Conservation (phyloP, 2,329 filamentous ascomycete species). For the Calonectria montana region DNA sequence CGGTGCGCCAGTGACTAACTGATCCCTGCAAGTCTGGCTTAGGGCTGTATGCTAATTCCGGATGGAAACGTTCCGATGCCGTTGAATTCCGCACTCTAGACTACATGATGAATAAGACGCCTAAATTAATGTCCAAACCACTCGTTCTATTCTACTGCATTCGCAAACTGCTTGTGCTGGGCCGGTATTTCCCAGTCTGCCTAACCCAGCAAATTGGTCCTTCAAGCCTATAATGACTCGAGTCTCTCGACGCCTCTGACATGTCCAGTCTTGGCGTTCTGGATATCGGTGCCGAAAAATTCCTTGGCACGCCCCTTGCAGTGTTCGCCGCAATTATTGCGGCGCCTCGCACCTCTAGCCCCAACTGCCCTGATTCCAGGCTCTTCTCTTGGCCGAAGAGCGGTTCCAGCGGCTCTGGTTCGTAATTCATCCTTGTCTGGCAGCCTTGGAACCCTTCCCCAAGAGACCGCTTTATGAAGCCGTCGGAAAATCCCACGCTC, state of each 20-base stretch:
- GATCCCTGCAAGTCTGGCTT: neutral
- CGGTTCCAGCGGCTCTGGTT: slow-evolving; percentile 31
- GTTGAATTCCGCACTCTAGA: neutral
- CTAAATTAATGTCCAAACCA: neutral
- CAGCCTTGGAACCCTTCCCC: slow-evolving; percentile 1
- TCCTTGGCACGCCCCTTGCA: neutral
- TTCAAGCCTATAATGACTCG: no score
- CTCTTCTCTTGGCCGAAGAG: slow-evolving; percentile 18
- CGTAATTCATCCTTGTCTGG: neutral
- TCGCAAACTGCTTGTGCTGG: neutral
- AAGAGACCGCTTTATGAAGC: slow-evolving; percentile 25
- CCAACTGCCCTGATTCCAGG: neutral
- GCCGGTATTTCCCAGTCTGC: neutral
- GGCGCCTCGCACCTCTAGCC: neutral
- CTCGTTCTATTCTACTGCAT: neutral
- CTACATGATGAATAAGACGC: no score
- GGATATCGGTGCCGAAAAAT: neutral
- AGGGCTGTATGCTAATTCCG: neutral
- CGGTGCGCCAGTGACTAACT: neutral
- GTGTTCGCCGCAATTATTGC: neutral
- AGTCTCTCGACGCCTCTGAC: neutral
- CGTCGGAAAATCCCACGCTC: slow-evolving; percentile 28
- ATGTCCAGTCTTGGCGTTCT: neutral
- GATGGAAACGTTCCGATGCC: neutral
- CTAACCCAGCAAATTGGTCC: no score